Conservation (phyloP, 1,284 basidiomycete genomes). For the Malassezia restricta region DNA sequence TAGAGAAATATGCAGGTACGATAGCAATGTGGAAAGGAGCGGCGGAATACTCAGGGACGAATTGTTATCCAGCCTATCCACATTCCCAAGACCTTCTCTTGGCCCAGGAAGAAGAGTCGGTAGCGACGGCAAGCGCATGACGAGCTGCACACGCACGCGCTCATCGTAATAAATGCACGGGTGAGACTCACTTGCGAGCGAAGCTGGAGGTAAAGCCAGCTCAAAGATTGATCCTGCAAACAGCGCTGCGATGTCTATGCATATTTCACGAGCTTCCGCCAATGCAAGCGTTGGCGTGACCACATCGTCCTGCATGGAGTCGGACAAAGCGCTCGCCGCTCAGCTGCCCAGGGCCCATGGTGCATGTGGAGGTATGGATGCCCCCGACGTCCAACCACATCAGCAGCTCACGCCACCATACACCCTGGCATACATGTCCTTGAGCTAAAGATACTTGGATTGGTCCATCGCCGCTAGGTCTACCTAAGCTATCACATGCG, state of each 20-base stretch:
- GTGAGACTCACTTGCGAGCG: not conserved
- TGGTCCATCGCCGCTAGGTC: not conserved
- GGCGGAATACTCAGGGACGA: not conserved
- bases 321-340: not conserved
- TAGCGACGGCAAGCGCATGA: constrained; percentile 2
- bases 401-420: too few relatives aligned
- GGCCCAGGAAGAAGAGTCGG: constrained; percentile 8
- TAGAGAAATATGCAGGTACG: not conserved
- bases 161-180: constrained; percentile 6
- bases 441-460: too few relatives aligned
- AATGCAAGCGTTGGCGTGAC: constrained; percentile 9
- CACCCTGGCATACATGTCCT: too few relatives aligned
- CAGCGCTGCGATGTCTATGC: constrained; percentile 6
- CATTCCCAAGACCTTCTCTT: not conserved
- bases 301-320: not conserved
- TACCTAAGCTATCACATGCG: not conserved
- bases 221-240: not conserved
- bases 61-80: not conserved
- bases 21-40: not conserved
- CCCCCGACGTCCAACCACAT: not conserved
- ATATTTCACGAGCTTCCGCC: constrained; percentile 8
- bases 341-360: not conserved
- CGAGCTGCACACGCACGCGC: constrained; percentile 2
- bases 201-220: not conserved
- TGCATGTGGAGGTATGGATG: not conserved